Percentiles rank a stretch among this genome's conserved stretches.
Evolutionary conservation across 2,329 filamentous ascomycete species (phyloP).

Genomic region (Microdochium bolleyi): DNA sequence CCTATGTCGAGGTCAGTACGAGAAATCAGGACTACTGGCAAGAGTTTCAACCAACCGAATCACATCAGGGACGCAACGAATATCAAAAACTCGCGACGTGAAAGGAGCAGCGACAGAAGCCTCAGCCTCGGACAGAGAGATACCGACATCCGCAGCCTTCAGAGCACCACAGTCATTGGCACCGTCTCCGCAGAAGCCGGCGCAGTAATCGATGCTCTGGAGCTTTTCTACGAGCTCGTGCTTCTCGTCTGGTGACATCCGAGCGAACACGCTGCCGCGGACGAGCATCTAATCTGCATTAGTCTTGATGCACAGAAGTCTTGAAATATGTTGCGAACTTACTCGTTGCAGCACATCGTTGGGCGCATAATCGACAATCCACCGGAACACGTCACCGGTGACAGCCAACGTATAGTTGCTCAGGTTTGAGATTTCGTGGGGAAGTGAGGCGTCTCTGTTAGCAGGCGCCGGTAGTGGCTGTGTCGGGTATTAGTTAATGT

Average conservation of each 20-base stretch:
- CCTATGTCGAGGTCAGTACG: slow-evolving; percentile 29
- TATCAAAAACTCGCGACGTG: slow-evolving; percentile 91
- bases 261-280: slow-evolving; percentile 84
- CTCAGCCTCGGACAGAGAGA: slow-evolving; percentile 93
- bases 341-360: slow-evolving; percentile 69
- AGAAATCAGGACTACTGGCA: neutral
- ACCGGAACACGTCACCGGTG: slow-evolving; percentile 90
- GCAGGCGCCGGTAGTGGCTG: slow-evolving; percentile 64
- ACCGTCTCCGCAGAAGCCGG: slow-evolving; percentile 93
- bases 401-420: slow-evolving; percentile 84
- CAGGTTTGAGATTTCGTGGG: slow-evolving; percentile 74
- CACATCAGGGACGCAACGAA: slow-evolving; percentile 87
- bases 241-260: slow-evolving; percentile 98
- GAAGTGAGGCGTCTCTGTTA: slow-evolving; percentile 72
- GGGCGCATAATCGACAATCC: slow-evolving; percentile 86
- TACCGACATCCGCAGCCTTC: slow-evolving; percentile 95
- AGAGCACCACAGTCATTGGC: slow-evolving; percentile 96
- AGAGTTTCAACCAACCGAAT: slow-evolving; percentile 50
- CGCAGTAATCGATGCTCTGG: slow-evolving; percentile 91
- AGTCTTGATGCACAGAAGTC: too few species aligned
- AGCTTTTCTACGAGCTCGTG: slow-evolving; percentile 96
- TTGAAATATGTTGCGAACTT: slow-evolving; percentile 15
- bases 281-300: slow-evolving; percentile 66
- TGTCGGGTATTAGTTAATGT: slow-evolving; percentile 2
- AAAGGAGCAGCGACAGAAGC: slow-evolving; percentile 98